Evolutionary conservation across 306 rosid genomes (phyloP).

Genomic region (Acacia acuminata): DNA sequence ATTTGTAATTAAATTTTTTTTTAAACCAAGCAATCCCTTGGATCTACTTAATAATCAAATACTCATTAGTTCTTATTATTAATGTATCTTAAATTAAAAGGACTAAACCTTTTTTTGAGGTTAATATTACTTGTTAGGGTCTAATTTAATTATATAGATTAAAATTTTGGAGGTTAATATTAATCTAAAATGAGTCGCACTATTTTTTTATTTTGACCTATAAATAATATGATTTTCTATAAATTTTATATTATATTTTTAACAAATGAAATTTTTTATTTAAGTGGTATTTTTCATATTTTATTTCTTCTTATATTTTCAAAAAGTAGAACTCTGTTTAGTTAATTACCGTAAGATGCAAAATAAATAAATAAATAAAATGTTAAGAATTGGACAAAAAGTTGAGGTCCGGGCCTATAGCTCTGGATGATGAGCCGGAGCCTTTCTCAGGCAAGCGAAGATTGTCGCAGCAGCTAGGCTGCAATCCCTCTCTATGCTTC

Average conservation of each 20-base stretch:
- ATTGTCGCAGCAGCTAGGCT: background rate
- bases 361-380: too few species aligned
- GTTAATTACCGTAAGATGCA: too few species aligned
- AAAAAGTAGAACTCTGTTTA: too few species aligned
- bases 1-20: too few species aligned
- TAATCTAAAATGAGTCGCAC: too few species aligned
- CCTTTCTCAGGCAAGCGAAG: slow-evolving; percentile 3
- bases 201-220: too few species aligned
- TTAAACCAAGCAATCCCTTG: too few species aligned
- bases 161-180: background rate
- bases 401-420: background rate
- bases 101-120: background rate
- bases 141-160: background rate
- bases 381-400: background rate
- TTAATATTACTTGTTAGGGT: background rate
- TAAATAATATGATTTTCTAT: too few species aligned
- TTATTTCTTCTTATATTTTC: too few species aligned
- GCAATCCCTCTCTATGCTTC: background rate
- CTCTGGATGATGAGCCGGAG: background rate
- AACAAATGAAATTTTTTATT: too few species aligned
- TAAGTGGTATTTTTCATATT: too few species aligned
- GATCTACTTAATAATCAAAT: background rate
- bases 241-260: too few species aligned
- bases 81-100: background rate
- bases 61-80: background rate